Conservation (phyloP, 2,329 filamentous ascomycete genomes). For the Aspergillus brasiliensis region DNA sequence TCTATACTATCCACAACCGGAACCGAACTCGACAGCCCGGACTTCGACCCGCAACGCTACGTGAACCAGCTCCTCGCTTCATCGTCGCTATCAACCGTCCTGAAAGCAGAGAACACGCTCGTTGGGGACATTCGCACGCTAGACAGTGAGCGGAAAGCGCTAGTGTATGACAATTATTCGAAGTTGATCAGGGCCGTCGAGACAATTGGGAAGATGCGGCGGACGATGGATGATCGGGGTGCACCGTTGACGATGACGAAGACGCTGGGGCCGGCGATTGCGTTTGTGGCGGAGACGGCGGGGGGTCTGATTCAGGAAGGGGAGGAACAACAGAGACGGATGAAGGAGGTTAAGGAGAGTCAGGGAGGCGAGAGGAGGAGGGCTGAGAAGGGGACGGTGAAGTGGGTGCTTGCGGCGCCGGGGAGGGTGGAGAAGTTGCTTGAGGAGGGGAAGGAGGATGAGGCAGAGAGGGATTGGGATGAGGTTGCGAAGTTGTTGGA, state of each 20-base stretch:
- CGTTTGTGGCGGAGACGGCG: constrained; percentile 49
- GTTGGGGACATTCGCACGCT: constrained; percentile 77
- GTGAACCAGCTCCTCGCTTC: constrained; percentile 45
- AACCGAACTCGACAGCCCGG: constrained; percentile 69
- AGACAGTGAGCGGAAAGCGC: constrained; percentile 92
- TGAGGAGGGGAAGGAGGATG: constrained; percentile 41
- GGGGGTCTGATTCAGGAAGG: constrained; percentile 43
- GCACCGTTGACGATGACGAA: constrained; percentile 51
- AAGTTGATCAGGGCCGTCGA: constrained; percentile 96
- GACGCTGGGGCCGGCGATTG: constrained; percentile 45
- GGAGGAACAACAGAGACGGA: constrained; percentile 36
- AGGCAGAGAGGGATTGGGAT: constrained; percentile 47
- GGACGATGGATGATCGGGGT: constrained; percentile 50
- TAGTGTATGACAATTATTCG: constrained; percentile 98
- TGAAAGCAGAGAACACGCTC: constrained; percentile 50
- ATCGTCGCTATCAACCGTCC: constrained; percentile 45
- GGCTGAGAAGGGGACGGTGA: constrained; percentile 46
- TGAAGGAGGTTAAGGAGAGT: constrained; percentile 28
- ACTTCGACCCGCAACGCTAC: constrained; percentile 70
- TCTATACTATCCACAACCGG: constrained; percentile 30
- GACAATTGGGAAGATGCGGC: constrained; percentile 75
- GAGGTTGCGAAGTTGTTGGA: constrained; percentile 41
- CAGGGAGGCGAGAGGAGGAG: constrained; percentile 22
- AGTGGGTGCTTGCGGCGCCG: constrained; percentile 49
- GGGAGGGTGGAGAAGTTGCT: constrained; percentile 41